Percentiles rank a stretch among this genome's conserved stretches.
Evolutionary conservation across 176 grass and related monocot species (phyloP).

Genomic region (Carex myosuroides): DNA sequence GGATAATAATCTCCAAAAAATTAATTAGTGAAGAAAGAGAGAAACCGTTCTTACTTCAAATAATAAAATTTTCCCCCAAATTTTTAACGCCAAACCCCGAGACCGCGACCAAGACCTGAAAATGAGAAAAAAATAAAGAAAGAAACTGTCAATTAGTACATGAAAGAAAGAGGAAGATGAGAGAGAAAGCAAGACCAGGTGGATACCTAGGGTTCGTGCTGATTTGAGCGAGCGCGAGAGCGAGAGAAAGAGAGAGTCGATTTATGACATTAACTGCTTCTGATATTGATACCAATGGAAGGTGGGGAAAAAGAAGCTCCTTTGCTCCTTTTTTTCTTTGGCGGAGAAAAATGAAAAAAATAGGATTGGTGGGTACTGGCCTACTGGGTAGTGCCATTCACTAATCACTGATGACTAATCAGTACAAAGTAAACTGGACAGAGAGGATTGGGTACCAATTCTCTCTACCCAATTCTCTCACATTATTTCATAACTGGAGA

Average conservation of each 20-base stretch:
- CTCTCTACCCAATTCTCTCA: not conserved
- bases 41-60: not conserved
- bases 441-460: not conserved
- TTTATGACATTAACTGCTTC: not conserved
- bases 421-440: not conserved
- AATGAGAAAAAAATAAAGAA: not conserved
- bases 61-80: not conserved
- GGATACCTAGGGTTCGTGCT: not conserved
- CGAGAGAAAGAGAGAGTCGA: not conserved
- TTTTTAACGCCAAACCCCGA: not conserved
- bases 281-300: not conserved
- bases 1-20: not conserved
- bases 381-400: not conserved
- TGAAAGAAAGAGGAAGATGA: not conserved
- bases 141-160: not conserved
- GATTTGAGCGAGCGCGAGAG: not conserved
- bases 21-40: not conserved
- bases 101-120: not conserved
- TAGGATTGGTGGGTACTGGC: not conserved
- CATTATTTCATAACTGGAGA: not conserved
- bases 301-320: not conserved
- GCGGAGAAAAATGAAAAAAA: not conserved
- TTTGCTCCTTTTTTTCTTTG: not conserved
- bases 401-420: not conserved
- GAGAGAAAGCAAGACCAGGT: not conserved